phyloP scores from a whole-genome alignment of 2,329 filamentous ascomycete genomes.

The Alternaria brassicicola region DNA sequence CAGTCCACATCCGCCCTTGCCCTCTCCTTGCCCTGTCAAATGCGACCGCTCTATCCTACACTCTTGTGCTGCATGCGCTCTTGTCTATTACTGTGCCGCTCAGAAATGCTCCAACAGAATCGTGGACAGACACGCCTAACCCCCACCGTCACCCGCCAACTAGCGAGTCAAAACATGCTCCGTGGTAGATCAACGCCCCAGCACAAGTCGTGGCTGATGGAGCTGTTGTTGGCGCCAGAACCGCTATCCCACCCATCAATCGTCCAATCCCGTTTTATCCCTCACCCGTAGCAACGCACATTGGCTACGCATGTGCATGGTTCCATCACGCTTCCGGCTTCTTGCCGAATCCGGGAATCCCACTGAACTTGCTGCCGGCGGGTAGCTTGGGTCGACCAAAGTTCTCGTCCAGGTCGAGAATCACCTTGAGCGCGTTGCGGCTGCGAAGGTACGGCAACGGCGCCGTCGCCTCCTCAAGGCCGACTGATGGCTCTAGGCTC shows the following conservation, averaged over 20 bases:
- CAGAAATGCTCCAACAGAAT: conserved; percentile 9
- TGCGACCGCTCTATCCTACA: conserved; percentile 29
- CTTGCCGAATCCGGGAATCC: conserved; percentile 47
- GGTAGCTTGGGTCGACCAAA: conserved; percentile 77
- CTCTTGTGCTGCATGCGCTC: conserved; percentile 21
- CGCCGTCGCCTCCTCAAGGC: conserved; percentile 67
- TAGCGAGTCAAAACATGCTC: conserved; percentile 23
- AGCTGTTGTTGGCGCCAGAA: conserved; percentile 29
- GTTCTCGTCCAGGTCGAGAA: conserved; percentile 90
- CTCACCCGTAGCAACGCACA: conserved; percentile 23
- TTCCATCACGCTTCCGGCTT: conserved; percentile 34
- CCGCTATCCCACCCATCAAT: conserved; percentile 26
- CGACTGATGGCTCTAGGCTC: conserved; percentile 65
- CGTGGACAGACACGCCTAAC: conserved; percentile 12
- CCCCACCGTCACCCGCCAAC: conserved; percentile 28
- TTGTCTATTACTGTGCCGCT: conserved; percentile 23
- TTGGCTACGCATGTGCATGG: conserved; percentile 15
- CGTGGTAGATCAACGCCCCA: conserved; percentile 31
- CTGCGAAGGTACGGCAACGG: conserved; percentile 73
- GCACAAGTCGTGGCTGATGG: conserved; percentile 37
- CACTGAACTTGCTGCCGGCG: conserved; percentile 42
- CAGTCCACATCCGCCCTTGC: conserved; percentile 5
- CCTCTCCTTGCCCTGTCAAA: conserved; percentile 6
- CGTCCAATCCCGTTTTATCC: conserved; percentile 42
- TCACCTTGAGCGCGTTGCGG: conserved; percentile 92